These are phyloP conservation scores for Chaetomiaceae sp. DNA, from an alignment of 2,329 filamentous ascomycete species.

Conservation along the genomic window DNA sequence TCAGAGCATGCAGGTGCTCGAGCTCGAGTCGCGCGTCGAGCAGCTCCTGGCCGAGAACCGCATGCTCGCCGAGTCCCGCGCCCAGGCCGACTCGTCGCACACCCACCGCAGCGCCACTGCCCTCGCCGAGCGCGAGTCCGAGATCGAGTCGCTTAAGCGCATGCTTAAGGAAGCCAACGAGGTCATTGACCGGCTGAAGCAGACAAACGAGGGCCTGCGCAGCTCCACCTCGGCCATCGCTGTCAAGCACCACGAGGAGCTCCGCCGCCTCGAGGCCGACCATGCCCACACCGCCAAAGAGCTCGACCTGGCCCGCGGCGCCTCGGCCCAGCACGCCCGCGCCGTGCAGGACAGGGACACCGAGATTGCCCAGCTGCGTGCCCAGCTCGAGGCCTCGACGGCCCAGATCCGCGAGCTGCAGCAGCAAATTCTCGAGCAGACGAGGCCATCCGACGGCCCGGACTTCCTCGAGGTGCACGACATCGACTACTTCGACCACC, in stretches of 20 bases:
- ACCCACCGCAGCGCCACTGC: constrained; percentile 63
- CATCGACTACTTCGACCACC: constrained; percentile 91
- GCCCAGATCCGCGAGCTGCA: constrained; percentile 56
- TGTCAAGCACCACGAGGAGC: constrained; percentile 68
- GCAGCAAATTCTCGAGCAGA: constrained; percentile 57
- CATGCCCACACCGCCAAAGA: constrained; percentile 63
- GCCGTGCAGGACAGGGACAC: constrained; percentile 76
- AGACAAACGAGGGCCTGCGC: constrained; percentile 75
- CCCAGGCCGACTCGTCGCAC: constrained; percentile 62
- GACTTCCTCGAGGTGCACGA: constrained; percentile 76
- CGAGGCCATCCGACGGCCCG: constrained; percentile 40
- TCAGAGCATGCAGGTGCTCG: constrained; percentile 94
- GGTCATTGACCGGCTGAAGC: constrained; percentile 74
- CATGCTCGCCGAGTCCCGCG: constrained; percentile 67
- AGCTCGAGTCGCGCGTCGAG: constrained; percentile 82
- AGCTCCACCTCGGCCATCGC: constrained; percentile 74
- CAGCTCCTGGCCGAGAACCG: constrained; percentile 83
- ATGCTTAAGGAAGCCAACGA: constrained; percentile 75
- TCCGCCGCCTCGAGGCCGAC: constrained; percentile 62
- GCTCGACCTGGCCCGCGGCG: constrained; percentile 62
- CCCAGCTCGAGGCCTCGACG: constrained; percentile 71
- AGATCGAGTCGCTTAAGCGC: constrained; percentile 77
- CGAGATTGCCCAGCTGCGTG: constrained; percentile 73
- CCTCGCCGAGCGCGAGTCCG: constrained; percentile 75
- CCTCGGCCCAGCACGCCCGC: constrained; percentile 58